Conservation (phyloP, 2,329 filamentous ascomycete genomes). For the Colletotrichum echinochloae region DNA sequence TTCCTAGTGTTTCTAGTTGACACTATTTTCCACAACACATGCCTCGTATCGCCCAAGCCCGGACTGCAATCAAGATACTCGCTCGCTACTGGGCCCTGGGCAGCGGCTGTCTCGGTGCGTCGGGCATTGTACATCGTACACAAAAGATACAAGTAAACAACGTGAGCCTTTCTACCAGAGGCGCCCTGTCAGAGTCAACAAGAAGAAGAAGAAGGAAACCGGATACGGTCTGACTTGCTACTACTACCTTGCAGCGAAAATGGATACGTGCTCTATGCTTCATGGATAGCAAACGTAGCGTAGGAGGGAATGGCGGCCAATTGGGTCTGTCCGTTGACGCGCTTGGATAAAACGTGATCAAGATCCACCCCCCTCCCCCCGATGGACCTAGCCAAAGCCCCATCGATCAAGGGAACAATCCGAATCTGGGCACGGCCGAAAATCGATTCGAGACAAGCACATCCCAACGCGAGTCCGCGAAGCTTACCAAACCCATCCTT, state of each 20-base stretch:
- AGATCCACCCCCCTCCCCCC: no score
- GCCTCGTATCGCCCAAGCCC: constrained; percentile 33
- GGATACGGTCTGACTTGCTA: constrained; percentile 1
- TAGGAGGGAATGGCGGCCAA: not conserved
- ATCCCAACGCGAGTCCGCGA: constrained; percentile 1
- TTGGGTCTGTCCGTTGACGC: not conserved
- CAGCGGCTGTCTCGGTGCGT: not conserved
- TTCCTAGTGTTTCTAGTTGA: constrained; percentile 2
- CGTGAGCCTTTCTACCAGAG: not conserved
- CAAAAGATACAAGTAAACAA: constrained; percentile 20
- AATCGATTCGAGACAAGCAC: not conserved
- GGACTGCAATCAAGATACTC: not conserved
- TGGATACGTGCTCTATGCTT: not conserved
- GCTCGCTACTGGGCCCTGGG: not conserved
- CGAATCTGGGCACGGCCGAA: constrained; percentile 1
- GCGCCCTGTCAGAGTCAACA: not conserved
- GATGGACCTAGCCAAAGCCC: not conserved
- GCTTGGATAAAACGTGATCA: not conserved
- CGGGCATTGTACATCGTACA: constrained; percentile 5
- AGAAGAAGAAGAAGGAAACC: not conserved
- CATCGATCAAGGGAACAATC: constrained; percentile 4
- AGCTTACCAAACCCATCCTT: not conserved
- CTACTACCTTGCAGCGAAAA: not conserved
- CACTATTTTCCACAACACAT: constrained; percentile 13
- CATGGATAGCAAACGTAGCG: not conserved